phyloP scores from a whole-genome alignment of 805 yeast species.

The Pichia gijzeniarum region DNA sequence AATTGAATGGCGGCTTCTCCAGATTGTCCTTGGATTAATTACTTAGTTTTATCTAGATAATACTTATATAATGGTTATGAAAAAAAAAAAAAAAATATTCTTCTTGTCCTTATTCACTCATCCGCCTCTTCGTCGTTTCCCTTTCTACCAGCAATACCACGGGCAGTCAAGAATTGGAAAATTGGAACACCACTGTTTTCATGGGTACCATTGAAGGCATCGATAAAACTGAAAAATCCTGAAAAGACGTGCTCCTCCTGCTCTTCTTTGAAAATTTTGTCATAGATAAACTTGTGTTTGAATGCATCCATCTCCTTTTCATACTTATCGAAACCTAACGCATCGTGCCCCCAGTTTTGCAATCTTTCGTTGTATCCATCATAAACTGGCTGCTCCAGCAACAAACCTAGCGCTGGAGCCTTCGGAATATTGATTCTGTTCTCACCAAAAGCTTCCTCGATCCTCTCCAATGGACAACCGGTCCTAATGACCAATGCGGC shows the following conservation, averaged over 20 bases:
- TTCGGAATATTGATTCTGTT: constrained; percentile 86
- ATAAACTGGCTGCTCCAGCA: constrained; percentile 88
- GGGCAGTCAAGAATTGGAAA: constrained; percentile 52
- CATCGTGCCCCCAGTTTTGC: constrained; percentile 69
- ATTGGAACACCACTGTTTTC: constrained; percentile 45
- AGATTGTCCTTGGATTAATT: background rate
- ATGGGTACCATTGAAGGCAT: constrained; percentile 60
- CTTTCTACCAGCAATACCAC: constrained; percentile 27
- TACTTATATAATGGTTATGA: too few species aligned
- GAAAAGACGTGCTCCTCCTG: constrained; percentile 80
- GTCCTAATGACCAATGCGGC: constrained; percentile 80
- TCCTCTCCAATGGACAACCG: constrained; percentile 74
- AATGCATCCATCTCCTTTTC: constrained; percentile 72
- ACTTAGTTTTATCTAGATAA: too few species aligned
- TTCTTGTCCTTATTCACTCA: constrained; percentile 2
- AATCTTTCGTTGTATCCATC: constrained; percentile 73
- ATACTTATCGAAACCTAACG: constrained; percentile 60
- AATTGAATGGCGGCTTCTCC: constrained; percentile 3
- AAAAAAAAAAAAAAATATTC: background rate
- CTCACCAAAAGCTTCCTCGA: constrained; percentile 67
- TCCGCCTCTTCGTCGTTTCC: constrained; percentile 1
- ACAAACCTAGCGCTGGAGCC: constrained; percentile 92
- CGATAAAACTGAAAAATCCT: constrained; percentile 88
- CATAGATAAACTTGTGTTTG: constrained; percentile 84
- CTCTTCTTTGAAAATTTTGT: constrained; percentile 88